Percentiles rank a stretch among this genome's conserved stretches.
phyloP scores from a whole-genome alignment of 495 filamentous ascomycete species.

The Xylona heveae region DNA sequence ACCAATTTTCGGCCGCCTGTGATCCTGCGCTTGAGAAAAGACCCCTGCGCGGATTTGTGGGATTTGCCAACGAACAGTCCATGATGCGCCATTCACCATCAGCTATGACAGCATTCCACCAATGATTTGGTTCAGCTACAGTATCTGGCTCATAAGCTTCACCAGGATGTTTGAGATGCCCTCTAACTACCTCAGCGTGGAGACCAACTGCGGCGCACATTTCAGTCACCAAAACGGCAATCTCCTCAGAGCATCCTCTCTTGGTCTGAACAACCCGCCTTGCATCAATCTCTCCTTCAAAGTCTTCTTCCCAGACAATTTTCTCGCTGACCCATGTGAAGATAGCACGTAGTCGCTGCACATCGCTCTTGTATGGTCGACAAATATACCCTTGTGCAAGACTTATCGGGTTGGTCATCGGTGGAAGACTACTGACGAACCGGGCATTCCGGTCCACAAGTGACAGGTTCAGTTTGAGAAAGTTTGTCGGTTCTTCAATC shows the following conservation, averaged over 20 bases:
- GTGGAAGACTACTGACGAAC: constrained; percentile 78
- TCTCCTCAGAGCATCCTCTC: constrained; percentile 75
- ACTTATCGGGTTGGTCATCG: constrained; percentile 61
- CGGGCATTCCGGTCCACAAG: constrained; percentile 91
- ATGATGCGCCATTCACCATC: constrained; percentile 95
- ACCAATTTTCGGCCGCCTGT: constrained; percentile 64
- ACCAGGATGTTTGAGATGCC: constrained; percentile 79
- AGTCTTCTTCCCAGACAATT: constrained; percentile 89
- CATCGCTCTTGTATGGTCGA: constrained; percentile 83
- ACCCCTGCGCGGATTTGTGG: constrained; percentile 62
- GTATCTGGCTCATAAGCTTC: constrained; percentile 59
- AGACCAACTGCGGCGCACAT: constrained; percentile 89
- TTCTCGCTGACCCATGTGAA: constrained; percentile 96
- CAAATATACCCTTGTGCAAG: constrained; percentile 86
- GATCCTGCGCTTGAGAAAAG: constrained; percentile 51
- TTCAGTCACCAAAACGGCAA: constrained; percentile 68
- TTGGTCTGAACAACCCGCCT: constrained; percentile 64
- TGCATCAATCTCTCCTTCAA: constrained; percentile 62
- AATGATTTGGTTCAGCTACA: constrained; percentile 73
- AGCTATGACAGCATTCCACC: constrained; percentile 91
- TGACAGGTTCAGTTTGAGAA: constrained; percentile 50
- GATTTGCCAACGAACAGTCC: constrained; percentile 80
- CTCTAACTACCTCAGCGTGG: constrained; percentile 61
- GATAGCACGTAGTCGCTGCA: constrained; percentile 78
- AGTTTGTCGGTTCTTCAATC: constrained; percentile 67